These are phyloP conservation scores for Leersia perrieri DNA, from an alignment of 176 grass and related monocot species.

Conservation along the genomic window DNA sequence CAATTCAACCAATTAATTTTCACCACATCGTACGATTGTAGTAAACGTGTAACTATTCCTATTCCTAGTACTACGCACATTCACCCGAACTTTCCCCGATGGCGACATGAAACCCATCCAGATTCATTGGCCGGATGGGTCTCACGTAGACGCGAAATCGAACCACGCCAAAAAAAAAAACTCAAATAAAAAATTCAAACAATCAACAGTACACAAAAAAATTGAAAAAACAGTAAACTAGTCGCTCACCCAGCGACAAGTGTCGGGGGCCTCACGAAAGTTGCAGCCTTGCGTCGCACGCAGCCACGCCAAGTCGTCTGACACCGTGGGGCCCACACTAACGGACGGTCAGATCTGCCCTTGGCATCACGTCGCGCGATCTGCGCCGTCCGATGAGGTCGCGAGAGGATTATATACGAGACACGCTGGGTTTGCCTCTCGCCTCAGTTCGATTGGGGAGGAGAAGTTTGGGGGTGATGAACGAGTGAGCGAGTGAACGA, in stretches of 20 bases:
- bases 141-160: neutral
- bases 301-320: neutral
- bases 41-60: neutral
- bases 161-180: neutral
- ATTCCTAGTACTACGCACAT: neutral
- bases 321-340: neutral
- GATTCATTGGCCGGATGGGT: conserved; percentile 12
- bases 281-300: conserved; percentile 30
- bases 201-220: neutral
- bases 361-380: neutral
- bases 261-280: conserved; percentile 23
- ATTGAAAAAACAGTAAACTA: neutral
- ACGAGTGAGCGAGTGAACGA: conserved; percentile 22
- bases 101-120: conserved; percentile 30
- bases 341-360: conserved; percentile 3
- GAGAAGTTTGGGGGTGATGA: no score
- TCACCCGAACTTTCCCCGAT: neutral
- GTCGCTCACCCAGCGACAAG: neutral
- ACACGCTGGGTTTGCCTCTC: neutral
- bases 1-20: neutral
- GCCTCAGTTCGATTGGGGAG: neutral
- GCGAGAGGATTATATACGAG: neutral
- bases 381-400: neutral
- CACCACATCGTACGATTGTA: neutral
- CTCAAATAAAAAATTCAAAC: neutral